Conservation (phyloP, 768 basidiomycete genomes). For the Termitomyces sp. region DNA sequence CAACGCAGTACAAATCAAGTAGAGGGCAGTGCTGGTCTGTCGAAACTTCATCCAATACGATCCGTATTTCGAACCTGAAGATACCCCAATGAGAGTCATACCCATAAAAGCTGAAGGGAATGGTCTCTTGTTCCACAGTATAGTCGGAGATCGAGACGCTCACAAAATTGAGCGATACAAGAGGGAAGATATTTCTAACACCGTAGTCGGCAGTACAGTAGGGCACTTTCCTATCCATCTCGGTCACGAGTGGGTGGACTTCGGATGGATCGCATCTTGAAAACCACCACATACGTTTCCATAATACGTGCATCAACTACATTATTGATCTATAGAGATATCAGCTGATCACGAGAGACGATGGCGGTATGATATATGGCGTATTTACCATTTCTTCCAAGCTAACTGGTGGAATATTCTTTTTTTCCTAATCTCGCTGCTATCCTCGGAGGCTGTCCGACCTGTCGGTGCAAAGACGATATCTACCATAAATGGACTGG, state of each 20-base stretch:
- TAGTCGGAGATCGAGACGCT: constrained; percentile 36
- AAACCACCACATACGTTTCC: constrained; percentile 44
- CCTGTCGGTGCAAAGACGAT: constrained; percentile 19
- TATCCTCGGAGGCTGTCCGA: constrained; percentile 9
- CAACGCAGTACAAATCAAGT: constrained; percentile 37
- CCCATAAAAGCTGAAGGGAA: constrained; percentile 35
- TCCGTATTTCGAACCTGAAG: constrained; percentile 37
- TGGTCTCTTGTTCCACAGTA: constrained; percentile 4
- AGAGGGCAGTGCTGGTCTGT: constrained; percentile 9
- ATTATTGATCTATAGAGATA: constrained; percentile 27
- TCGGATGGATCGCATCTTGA: constrained; percentile 50
- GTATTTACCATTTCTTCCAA: constrained; percentile 29
- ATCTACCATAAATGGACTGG: constrained; percentile 23
- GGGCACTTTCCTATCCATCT: not conserved
- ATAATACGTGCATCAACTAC: constrained; percentile 40
- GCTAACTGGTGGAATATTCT: constrained; percentile 15
- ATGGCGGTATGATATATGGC: no score
- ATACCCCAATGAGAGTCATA: constrained; percentile 44
- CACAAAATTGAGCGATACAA: constrained; percentile 31
- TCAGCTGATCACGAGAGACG: not conserved
- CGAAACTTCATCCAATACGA: constrained; percentile 14
- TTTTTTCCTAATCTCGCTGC: not conserved
- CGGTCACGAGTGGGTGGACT: constrained; percentile 27
- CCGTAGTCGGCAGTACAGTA: not conserved
- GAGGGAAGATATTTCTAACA: constrained; percentile 1